Base-by-base conservation (phyloP, 768 basidiomycete species). In the Suillus lakei region DNA sequence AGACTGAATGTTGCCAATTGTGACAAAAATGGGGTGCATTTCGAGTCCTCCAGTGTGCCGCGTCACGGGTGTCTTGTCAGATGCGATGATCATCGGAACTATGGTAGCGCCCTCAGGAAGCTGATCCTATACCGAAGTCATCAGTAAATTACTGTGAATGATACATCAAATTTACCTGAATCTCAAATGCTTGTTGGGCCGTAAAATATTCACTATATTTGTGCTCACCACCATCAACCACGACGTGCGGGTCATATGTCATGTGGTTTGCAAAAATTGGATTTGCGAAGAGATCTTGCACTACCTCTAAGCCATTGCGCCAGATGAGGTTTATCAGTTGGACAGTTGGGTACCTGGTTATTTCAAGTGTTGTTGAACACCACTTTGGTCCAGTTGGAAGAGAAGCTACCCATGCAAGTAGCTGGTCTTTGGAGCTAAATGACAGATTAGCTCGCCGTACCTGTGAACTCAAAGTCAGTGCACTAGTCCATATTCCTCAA, bases 1-100 rank as follows among this genome's bases (percentile, higher is more conserved):
- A 5, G 65, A 63, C 21, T 59, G 21, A 38, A 63, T 63, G n/a
- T 59, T 51, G 3, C 44, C n/a, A 8, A 63, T 44, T 5, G 65
- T 60, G 41, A 48, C 15, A 15, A 44, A 61, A 7, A 44, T 30
- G 3, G 60, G 60, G 34, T 48, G 46, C 46, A 61, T 44, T 48
- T 44, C 28, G 13, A 50, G 30, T 7, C 23, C 61, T 10, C 48
- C 61, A 30, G 43, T 44, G 8, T 54, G 50, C 8, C 34, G 16
- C 0, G 28, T 62, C 18, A 50, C 23, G 5, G 36, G 28, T 10
- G 64, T 65, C 50, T 65, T 65, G 39, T 65, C 39, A 2, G 64
- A 65, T 13, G 60, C 38, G 15, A 43, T 6, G 5, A 60, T 15
- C 9, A 60, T 41, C 4, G 41, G 59, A 30, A 60, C 10, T 1